Conservation (phyloP, 495 filamentous ascomycete species). For the Hyaloscypha bicolor region DNA sequence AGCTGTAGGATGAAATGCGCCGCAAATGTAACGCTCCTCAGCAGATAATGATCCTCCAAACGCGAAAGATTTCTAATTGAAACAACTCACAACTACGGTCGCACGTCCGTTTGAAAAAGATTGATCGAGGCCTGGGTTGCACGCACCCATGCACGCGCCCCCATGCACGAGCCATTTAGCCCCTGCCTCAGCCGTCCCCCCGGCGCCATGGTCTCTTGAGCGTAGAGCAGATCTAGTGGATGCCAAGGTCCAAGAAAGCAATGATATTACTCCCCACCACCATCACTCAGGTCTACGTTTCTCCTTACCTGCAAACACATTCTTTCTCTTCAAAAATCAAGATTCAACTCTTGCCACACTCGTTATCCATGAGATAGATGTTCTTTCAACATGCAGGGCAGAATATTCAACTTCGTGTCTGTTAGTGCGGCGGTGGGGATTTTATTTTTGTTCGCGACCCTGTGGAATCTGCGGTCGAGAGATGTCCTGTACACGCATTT, state of each 20-base stretch:
- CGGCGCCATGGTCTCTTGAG: neutral
- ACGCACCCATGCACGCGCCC: neutral
- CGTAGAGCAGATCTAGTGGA: too few relatives aligned
- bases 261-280: neutral
- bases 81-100: neutral
- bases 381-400: neutral
- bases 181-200: neutral
- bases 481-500: constrained; percentile 2
- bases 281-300: neutral
- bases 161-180: neutral
- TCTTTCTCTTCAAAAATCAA: neutral
- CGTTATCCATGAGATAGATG: neutral
- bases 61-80: neutral
- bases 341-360: neutral
- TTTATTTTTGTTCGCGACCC: constrained; percentile 10
- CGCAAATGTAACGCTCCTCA: neutral
- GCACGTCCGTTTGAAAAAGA: neutral
- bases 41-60: neutral
- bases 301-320: neutral
- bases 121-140: neutral
- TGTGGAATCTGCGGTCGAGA: constrained; percentile 11
- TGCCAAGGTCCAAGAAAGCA: neutral
- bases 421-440: constrained; percentile 7
- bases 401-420: constrained; percentile 8
- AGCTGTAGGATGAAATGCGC: neutral